phyloP scores from a whole-genome alignment of 176 grass and related monocot species.

The Canna indica region DNA sequence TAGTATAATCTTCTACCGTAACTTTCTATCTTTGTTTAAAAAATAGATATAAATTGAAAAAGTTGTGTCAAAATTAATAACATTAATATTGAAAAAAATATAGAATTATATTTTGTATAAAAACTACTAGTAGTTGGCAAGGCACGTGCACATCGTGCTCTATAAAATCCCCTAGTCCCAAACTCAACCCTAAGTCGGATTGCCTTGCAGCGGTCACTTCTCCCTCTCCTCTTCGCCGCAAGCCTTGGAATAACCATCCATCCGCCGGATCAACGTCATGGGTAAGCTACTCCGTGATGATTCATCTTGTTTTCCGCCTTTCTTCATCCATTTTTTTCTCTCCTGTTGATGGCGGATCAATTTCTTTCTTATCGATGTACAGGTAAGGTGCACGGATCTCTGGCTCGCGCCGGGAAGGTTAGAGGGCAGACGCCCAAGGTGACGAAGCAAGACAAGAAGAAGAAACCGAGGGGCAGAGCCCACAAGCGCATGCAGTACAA shows the following conservation, averaged over 20 bases:
- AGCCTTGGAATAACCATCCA: background rate
- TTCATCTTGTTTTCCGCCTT: no score
- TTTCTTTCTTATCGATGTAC: background rate
- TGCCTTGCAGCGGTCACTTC: background rate
- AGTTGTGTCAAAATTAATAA: no score
- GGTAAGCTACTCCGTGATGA: background rate
- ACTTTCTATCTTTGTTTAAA: no score
- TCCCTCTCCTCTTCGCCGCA: background rate
- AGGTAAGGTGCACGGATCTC: constrained; percentile 10
- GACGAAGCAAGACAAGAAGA: constrained; percentile 2
- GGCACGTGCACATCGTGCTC: no score
- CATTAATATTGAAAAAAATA: no score
- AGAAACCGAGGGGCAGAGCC: constrained; percentile 7
- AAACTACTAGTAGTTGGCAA: no score
- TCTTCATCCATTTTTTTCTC: background rate
- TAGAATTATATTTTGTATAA: no score
- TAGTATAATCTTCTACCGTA: no score
- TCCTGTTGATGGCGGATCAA: background rate
- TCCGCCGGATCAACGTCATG: background rate
- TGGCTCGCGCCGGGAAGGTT: constrained; percentile 2
- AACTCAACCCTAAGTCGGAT: no score
- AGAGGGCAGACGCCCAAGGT: constrained; percentile 8
- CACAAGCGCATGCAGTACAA: constrained; percentile 8
- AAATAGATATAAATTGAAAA: no score
- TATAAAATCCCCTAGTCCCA: no score